A percentile compares a stretch with the other conserved stretches of the same genome.
Evolutionary conservation across 805 yeast genomes (phyloP).

Genomic region (Ogataea ganodermae): DNA sequence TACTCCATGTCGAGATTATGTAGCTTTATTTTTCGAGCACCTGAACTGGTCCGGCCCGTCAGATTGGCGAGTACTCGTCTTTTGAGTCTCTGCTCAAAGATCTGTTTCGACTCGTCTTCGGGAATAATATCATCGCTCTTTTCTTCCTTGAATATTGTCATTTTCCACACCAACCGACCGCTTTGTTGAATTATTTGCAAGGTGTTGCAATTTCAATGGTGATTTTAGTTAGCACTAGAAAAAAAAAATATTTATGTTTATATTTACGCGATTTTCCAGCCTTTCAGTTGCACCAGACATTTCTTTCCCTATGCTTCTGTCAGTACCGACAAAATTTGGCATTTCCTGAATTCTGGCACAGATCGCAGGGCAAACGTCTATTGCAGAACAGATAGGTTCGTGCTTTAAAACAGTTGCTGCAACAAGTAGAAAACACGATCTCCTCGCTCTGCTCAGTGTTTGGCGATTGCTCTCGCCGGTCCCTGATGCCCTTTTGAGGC

Average conservation of each 20-base stretch:
- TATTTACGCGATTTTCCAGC: not conserved
- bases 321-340: slow-evolving; percentile 5
- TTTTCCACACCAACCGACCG: not conserved
- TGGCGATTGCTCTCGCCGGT: no score
- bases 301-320: no score
- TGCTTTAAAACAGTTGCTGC: slow-evolving; percentile 10
- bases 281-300: no score
- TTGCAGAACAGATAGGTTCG: slow-evolving; percentile 14
- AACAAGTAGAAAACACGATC: slow-evolving; percentile 11
- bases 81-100: not conserved
- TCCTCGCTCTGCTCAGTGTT: no score
- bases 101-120: not conserved
- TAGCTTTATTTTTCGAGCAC: slow-evolving; percentile 21
- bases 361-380: slow-evolving; percentile 13
- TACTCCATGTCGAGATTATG: slow-evolving; percentile 43
- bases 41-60: slow-evolving; percentile 23
- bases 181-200: not conserved
- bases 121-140: not conserved
- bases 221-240: not conserved
- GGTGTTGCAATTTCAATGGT: not conserved
- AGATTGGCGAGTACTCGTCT: slow-evolving; percentile 19
- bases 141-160: not conserved
- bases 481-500: not conserved
- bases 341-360: slow-evolving; percentile 7
- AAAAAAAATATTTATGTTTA: not conserved